Evolutionary conservation across 106 monocot genomes (phyloP), one percentile per base, ranked within the genome.

Genomic region (Dendrobium officinale): DNA sequence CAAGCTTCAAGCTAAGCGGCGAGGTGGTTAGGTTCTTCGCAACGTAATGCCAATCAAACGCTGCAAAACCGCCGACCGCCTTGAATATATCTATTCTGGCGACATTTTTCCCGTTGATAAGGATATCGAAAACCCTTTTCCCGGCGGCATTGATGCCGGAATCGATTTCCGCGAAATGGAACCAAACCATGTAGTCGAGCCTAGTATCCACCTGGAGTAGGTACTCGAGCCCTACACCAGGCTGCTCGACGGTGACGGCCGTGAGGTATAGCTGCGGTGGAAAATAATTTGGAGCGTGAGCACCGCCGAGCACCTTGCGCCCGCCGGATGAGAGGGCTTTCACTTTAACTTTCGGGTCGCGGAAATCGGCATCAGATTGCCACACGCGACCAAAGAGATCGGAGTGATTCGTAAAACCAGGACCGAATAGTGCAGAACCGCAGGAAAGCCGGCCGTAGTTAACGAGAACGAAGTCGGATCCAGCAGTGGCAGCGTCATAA

Each of bases 91-190:
- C 98, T 27, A 98, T 88, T 77, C 86, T 78, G 48, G 66, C 86
- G 1, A 90, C 88, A n/a, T 91, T 90, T 41, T 82, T 75, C 78
- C 85, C 83, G 51, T 82, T 79, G 37, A 98, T 78, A 42, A 75
- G 73, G 16, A 98, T 79, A 73, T 98, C 95, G 74, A 98, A 98
- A 67, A 98, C 92, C 89, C 98, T 91, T 84, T 81, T 83, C 17
- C 87, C 92, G 0, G 84, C 79, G 7, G 76, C 80, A 48, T 72
- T 85, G 73, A 93, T 77, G 16, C 86, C 82, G 3, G 85, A 80
- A 75, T 93, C 92, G 37, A 93, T 83, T 86, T 93, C 92, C 0
- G 92, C 90, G 27, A 93, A 93, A 55, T 93, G 92, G 80, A 93
- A 90, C 92, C 92, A 93, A 61, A 93, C 13, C 88, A 90, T 88